Evolutionary conservation across 139 green algal species (phyloP).

Genomic region (Zygnema circumcarinatum): DNA sequence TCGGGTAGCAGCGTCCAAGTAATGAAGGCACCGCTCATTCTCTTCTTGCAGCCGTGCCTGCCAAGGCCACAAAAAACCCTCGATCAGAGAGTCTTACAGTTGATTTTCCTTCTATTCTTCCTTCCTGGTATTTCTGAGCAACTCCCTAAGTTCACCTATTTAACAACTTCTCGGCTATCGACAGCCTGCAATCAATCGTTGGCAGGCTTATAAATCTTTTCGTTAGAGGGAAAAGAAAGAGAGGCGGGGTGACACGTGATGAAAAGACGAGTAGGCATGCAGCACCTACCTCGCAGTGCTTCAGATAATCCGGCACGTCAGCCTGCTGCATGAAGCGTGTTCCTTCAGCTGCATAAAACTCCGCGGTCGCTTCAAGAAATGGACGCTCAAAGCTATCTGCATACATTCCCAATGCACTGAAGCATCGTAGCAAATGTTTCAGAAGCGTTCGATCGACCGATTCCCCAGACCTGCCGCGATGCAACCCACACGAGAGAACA

Average conservation of each 20-base stretch:
- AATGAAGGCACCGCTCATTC: constrained; percentile 80
- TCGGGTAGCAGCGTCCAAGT: constrained; percentile 82
- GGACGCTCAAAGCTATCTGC: constrained; percentile 62
- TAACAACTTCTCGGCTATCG: no score
- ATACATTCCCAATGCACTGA: constrained; percentile 62
- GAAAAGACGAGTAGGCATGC: no score
- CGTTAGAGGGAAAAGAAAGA: no score
- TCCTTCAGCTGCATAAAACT: constrained; percentile 73
- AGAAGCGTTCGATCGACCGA: constrained; percentile 74
- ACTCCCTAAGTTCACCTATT: no score
- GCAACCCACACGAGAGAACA: background rate
- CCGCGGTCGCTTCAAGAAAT: constrained; percentile 62
- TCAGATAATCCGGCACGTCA: constrained; percentile 86
- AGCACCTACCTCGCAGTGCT: constrained; percentile 84
- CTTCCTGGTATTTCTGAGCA: no score
- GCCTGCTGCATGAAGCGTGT: constrained; percentile 69
- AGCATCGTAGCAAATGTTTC: constrained; percentile 79
- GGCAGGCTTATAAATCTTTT: no score
- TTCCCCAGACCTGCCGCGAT: constrained; percentile 49
- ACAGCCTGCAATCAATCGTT: no score
- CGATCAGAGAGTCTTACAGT: no score
- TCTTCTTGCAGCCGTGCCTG: constrained; percentile 88
- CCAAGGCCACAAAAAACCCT: background rate
- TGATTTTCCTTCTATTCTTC: no score
- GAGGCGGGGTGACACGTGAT: no score